Conservation (phyloP, 805 yeast species). For the Nakazawaea laoshanensis region DNA sequence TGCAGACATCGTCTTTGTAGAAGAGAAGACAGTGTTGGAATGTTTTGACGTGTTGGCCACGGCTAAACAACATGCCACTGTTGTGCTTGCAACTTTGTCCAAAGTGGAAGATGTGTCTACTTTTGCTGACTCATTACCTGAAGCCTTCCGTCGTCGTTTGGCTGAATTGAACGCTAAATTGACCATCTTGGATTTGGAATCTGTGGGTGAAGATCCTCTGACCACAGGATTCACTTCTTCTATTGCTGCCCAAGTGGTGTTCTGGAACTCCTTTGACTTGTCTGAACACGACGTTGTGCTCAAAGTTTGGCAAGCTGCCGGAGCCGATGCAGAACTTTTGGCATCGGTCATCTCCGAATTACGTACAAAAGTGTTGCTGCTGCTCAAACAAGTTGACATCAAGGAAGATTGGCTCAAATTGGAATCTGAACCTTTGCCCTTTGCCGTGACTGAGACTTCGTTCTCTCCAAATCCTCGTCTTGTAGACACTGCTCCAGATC, state of each 20-base stretch:
- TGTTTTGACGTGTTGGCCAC: constrained; percentile 56
- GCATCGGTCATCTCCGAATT: constrained; percentile 63
- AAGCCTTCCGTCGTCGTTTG: constrained; percentile 40
- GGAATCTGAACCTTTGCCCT: constrained; percentile 26
- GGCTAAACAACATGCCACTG: constrained; percentile 44
- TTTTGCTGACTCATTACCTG: constrained; percentile 44
- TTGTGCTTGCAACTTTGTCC: constrained; percentile 36
- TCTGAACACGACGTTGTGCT: constrained; percentile 58
- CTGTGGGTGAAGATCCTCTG: constrained; percentile 58
- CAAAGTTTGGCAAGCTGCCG: constrained; percentile 72
- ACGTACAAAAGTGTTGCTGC: constrained; percentile 46
- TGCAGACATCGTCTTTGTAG: constrained; percentile 61
- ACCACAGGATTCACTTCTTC: constrained; percentile 69
- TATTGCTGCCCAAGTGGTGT: constrained; percentile 70
- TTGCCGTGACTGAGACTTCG: constrained; percentile 54
- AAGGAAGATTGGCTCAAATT: constrained; percentile 21
- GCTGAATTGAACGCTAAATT: constrained; percentile 46
- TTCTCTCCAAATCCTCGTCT: constrained; percentile 58
- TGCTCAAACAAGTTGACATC: constrained; percentile 28
- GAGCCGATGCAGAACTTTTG: constrained; percentile 72
- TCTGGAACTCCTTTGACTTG: constrained; percentile 64
- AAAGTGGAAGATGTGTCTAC: constrained; percentile 31
- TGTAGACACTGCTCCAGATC: constrained; percentile 29
- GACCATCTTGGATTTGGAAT: constrained; percentile 50
- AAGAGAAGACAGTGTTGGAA: constrained; percentile 45